Percentiles rank a stretch among this genome's conserved stretches.
These are phyloP conservation scores for Wickerhamiella infanticola DNA, from an alignment of 1,139 yeast genomes.

Conservation along the genomic window DNA sequence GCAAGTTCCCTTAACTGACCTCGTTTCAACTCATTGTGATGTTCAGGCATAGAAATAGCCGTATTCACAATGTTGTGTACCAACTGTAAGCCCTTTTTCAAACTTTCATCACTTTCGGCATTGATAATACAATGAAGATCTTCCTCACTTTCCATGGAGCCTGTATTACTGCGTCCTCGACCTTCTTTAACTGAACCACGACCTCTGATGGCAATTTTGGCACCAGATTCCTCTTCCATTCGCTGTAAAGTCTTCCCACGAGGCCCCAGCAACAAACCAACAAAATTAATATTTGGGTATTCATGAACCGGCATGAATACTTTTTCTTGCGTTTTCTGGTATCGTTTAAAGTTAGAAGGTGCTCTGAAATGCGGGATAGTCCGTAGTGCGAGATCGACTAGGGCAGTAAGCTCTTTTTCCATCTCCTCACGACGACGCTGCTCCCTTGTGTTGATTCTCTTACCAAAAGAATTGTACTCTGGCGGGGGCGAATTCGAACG, in stretches of 20 bases:
- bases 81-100: constrained; percentile 57
- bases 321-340: constrained; percentile 64
- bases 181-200: constrained; percentile 95
- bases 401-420: constrained; percentile 64
- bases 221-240: constrained; percentile 72
- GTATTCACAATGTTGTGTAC: constrained; percentile 67
- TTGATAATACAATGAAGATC: constrained; percentile 80
- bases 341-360: constrained; percentile 62
- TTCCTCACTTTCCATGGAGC: constrained; percentile 45
- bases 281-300: constrained; percentile 84
- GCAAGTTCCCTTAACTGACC: constrained; percentile 89
- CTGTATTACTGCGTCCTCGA: constrained; percentile 36
- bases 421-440: constrained; percentile 42
- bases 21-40: constrained; percentile 81
- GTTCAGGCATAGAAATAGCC: constrained; percentile 76
- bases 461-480: constrained; percentile 66
- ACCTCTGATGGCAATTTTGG: constrained; percentile 76
- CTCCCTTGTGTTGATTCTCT: constrained; percentile 73
- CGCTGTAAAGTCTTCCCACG: constrained; percentile 81
- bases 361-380: constrained; percentile 66
- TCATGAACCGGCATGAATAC: constrained; percentile 74
- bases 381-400: constrained; percentile 60
- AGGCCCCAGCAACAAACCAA: constrained; percentile 85
- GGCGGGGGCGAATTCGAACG: constrained; percentile 88
- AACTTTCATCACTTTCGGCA: constrained; percentile 67